A percentile compares a stretch with the other conserved stretches of the same genome.
phyloP scores from a whole-genome alignment of 1,139 yeast genomes.

The Kluyveromyces marxianus region DNA sequence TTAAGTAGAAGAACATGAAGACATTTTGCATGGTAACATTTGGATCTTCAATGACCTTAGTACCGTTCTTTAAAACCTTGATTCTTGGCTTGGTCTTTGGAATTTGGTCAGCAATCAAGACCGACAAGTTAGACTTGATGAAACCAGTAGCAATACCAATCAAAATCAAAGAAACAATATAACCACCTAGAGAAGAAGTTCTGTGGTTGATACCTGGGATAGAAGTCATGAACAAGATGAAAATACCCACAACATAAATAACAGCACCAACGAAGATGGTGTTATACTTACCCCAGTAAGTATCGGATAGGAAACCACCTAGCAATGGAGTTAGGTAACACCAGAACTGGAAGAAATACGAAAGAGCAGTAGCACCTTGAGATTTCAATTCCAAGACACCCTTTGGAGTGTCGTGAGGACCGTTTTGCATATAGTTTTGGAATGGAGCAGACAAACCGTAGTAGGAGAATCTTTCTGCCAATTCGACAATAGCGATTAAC shows the following conservation, averaged over 20 bases:
- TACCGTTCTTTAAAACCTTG: conserved; percentile 51
- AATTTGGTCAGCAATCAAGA: conserved; percentile 72
- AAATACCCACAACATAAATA: conserved; percentile 55
- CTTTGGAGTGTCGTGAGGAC: conserved; percentile 36
- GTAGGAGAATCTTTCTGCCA: conserved; percentile 79
- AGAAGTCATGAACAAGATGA: conserved; percentile 63
- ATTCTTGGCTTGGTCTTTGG: conserved; percentile 52
- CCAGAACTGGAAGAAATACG: conserved; percentile 78
- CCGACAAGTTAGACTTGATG: conserved; percentile 72
- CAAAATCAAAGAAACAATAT: conserved; percentile 49
- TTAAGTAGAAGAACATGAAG: conserved; percentile 70
- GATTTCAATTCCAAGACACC: conserved; percentile 61
- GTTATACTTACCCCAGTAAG: conserved; percentile 63
- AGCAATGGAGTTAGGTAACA: conserved; percentile 73
- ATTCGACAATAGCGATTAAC: conserved; percentile 71
- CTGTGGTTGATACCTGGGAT: conserved; percentile 54
- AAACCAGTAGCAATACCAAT: conserved; percentile 80
- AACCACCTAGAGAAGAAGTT: conserved; percentile 40
- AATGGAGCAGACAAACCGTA: conserved; percentile 73
- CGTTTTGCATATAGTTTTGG: conserved; percentile 70
- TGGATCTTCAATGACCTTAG: conserved; percentile 65
- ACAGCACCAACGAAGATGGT: conserved; percentile 58
- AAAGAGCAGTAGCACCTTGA: conserved; percentile 64
- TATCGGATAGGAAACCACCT: conserved; percentile 73
- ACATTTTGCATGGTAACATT: conserved; percentile 65